Evolutionary conservation across 306 rosid genomes (phyloP), one percentile per base, ranked within the genome.

Genomic region (Geum urbanum): DNA sequence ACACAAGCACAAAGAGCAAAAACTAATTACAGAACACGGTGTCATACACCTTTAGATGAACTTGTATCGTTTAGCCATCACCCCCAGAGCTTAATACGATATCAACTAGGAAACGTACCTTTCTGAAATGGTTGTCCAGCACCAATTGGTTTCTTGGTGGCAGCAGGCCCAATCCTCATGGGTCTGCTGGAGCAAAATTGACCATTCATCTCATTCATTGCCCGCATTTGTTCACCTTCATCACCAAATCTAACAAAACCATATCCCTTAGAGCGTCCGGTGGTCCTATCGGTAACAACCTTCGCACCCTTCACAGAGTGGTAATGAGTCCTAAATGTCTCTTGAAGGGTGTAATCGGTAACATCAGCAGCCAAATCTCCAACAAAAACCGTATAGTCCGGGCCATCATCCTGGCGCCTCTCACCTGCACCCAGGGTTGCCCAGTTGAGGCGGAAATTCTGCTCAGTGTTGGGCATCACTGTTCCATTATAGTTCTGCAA

Each of bases 301-400:
- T 84, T 87, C 2, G 89, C 91, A 54, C 91, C 89, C 78, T 87
- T 87, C 16, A 87, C 81, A 3, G 91, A 80, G 19, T 65, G 66
- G 64, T 82, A 87, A 5, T 67, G 74, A 7, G 64, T 61, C 70
- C 81, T 81, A 64, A 87, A 87, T 1, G 87, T 82, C 69, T 87
- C 91, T 74, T 84, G 91, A 35, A 87, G 79, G 39, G 74, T 71
- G 47, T 82, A 87, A 80, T 87, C 91, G 22, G 85, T 82, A 64
- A 87, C 91, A 75, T 87, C 91, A 55, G 87, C 87, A 20, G 91
- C 87, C 76, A 87, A 82, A 71, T 87, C 91, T 37, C 91, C 91
- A 2, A 87, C 91, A 32, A 87, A 87, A 63, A 87, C 67, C 0
- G 91, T 84, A 69, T 72, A 74, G 46, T 87, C 89, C 0, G 82